Evolutionary conservation across 2,329 filamentous ascomycete genomes (phyloP), one percentile per base, ranked within the genome.

Genomic region (Chaetomium sp.): DNA sequence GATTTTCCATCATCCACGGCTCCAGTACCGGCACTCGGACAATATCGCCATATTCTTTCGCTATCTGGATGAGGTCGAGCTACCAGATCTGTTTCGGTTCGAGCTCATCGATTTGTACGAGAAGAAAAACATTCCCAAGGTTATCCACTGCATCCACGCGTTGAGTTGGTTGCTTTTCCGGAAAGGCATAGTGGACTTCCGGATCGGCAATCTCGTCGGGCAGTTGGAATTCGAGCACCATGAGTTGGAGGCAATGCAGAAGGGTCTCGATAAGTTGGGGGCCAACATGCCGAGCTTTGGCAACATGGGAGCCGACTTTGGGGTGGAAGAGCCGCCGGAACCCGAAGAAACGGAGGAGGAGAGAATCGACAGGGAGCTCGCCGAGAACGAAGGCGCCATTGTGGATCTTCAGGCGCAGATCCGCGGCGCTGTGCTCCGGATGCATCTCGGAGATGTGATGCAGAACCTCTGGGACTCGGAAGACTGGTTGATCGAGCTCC

Each of bases 101-200:
- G 94, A 99, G 70, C 79, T 97, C 46, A 95, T 97, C 61, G 94
- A 99, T 71, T 75, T 99, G 10, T 99, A 99, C 75, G 95, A 99
- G 72, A 99, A 97, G 78, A 99, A 99, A 74, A 99, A 99, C 66
- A 95, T 97, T 1, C 94, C 94, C 4, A 99, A 97, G 71, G 95
- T 97, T 68, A 99, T 99, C 59, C 95, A 99, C 74, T 99, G 94
- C 69, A 94, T 99, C 52, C 94, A 99, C 67, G 94, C 94, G 0
- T 77, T 99, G 14, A 97, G 92, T 69, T 99, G 92, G 91, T 79
- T 99, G n/a, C 78, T 99, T 9, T 96, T 89, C 71, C 87, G 94
- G 49, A 94, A 96, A 70, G 92, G 94, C 1, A 90, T 97, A 60
- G 88, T 97, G 41, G 87, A 91, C 67, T 97, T 99, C 71, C 86